phyloP scores from a whole-genome alignment of 805 yeast genomes.

The Wickerhamomyces bovis region DNA sequence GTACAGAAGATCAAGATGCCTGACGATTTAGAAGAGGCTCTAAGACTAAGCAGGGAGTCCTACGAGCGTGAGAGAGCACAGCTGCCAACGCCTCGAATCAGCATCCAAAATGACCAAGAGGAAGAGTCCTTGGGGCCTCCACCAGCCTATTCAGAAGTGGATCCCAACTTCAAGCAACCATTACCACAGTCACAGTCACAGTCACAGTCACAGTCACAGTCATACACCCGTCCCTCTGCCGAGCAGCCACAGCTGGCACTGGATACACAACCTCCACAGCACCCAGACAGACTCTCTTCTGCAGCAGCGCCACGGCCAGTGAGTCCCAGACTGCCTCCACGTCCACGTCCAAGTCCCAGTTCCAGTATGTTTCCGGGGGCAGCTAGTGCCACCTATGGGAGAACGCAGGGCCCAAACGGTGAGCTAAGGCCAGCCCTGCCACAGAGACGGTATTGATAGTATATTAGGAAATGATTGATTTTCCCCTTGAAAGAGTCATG shows the following conservation, averaged over 20 bases:
- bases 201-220: background rate
- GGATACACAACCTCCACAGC: background rate
- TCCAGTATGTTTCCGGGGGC: background rate
- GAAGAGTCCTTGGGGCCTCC: slow-evolving; percentile 24
- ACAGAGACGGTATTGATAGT: background rate
- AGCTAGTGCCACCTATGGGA: background rate
- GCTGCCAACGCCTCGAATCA: background rate
- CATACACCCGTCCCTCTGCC: background rate
- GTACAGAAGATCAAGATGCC: background rate
- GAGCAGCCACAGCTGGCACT: background rate
- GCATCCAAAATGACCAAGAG: slow-evolving; percentile 8
- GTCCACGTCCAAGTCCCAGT: background rate
- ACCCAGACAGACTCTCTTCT: background rate
- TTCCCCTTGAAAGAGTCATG: background rate
- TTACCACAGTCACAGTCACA: background rate
- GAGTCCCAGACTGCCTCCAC: background rate
- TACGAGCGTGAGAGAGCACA: background rate
- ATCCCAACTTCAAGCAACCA: slow-evolving; percentile 8
- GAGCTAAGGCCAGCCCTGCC: background rate
- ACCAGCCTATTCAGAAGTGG: slow-evolving; percentile 31
- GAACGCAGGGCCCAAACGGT: background rate
- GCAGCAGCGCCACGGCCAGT: background rate
- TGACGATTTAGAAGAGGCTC: background rate
- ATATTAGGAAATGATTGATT: background rate
- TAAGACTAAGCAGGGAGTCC: background rate